A percentile compares a stretch with the other conserved stretches of the same genome.
These are phyloP conservation scores for Monosiga brevicollis DNA, from an alignment of 78 protist species.

Conservation along the genomic window DNA sequence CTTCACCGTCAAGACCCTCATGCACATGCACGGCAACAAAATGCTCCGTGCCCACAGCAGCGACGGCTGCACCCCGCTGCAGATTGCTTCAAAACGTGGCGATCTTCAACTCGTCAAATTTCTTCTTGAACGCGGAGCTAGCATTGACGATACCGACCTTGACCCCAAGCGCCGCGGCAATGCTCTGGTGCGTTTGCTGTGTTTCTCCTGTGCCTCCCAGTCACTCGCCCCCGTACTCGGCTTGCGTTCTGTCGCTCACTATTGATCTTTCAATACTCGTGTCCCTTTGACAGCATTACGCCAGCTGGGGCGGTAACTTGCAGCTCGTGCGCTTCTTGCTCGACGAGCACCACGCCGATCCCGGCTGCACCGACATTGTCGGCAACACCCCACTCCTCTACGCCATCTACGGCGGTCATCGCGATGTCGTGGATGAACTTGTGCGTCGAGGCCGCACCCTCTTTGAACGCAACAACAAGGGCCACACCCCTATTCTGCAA, in stretches of 20 bases:
- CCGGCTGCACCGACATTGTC: background rate
- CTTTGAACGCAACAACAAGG: background rate
- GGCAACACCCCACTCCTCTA: background rate
- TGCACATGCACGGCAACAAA: background rate
- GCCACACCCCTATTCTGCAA: background rate
- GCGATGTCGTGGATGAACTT: background rate
- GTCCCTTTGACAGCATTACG: too few species aligned
- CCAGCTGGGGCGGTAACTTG: background rate
- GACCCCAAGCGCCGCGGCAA: background rate
- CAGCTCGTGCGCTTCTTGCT: background rate
- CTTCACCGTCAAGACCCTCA: background rate
- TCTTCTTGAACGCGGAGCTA: background rate
- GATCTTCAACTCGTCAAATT: background rate
- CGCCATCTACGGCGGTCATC: background rate
- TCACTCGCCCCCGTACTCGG: too few species aligned
- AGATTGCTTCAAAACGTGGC: background rate
- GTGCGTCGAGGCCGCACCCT: background rate
- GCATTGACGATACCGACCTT: background rate
- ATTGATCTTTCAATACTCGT: too few species aligned
- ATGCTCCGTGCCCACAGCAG: background rate
- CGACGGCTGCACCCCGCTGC: background rate
- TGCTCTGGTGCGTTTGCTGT: too few species aligned
- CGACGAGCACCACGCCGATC: background rate
- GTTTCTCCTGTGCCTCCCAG: too few species aligned
- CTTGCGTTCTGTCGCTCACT: too few species aligned